phyloP scores from a whole-genome alignment of 2,329 filamentous ascomycete species.

The Acrocalymma vagum region DNA sequence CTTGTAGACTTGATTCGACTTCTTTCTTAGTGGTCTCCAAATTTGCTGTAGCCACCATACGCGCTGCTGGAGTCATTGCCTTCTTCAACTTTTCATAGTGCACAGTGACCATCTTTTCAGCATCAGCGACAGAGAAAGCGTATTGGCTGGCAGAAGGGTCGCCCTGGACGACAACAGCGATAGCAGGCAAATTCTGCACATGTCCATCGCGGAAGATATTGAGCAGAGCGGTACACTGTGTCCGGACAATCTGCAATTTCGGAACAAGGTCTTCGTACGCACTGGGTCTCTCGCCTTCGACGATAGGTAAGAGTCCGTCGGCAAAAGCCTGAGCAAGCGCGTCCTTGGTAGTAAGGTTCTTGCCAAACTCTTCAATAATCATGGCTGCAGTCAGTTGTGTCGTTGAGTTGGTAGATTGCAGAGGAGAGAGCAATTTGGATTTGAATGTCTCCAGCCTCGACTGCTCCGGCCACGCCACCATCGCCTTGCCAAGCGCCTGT shows the following conservation, averaged over 20 bases:
- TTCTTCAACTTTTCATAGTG: constrained; percentile 92
- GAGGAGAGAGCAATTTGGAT: constrained; percentile 68
- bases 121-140: constrained; percentile 87
- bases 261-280: constrained; percentile 91
- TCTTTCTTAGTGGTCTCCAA: constrained; percentile 79
- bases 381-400: constrained; percentile 86
- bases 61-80: constrained; percentile 85
- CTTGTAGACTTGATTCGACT: constrained; percentile 76
- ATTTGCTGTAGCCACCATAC: constrained; percentile 81
- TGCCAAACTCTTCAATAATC: constrained; percentile 88
- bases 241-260: constrained; percentile 86
- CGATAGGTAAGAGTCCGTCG: constrained; percentile 73
- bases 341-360: constrained; percentile 54
- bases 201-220: constrained; percentile 83
- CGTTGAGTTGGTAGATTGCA: constrained; percentile 80
- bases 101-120: constrained; percentile 83
- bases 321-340: constrained; percentile 67
- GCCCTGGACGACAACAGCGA: constrained; percentile 93
- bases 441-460: constrained; percentile 70
- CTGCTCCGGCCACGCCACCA: constrained; percentile 75
- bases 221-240: constrained; percentile 89
- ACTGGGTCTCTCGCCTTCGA: constrained; percentile 81
- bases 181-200: constrained; percentile 71
- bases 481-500: constrained; percentile 83
- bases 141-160: constrained; percentile 90